These are phyloP conservation scores for Fusarium nurragi DNA, from an alignment of 2,329 filamentous ascomycete genomes.

Conservation along the genomic window DNA sequence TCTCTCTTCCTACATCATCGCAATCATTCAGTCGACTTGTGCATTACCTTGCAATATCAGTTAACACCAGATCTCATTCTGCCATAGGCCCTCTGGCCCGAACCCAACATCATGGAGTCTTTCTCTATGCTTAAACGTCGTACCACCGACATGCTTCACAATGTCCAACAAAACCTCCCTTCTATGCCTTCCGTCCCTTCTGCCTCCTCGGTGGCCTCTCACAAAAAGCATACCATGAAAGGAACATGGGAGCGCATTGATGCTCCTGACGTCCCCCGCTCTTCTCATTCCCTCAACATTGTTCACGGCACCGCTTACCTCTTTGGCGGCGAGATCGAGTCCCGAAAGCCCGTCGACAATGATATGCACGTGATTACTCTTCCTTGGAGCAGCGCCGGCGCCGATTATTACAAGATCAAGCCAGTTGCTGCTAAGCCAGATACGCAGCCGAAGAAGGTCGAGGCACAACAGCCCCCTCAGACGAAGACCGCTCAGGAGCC, in stretches of 20 bases:
- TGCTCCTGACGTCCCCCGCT: slow-evolving; percentile 69
- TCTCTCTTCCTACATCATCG: slow-evolving; percentile 28
- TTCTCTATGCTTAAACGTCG: slow-evolving; percentile 64
- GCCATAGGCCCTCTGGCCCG: slow-evolving; percentile 21
- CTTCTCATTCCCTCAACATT: slow-evolving; percentile 76
- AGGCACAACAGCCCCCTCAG: slow-evolving; percentile 21
- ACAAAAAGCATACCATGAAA: slow-evolving; percentile 53
- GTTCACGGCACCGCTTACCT: slow-evolving; percentile 67
- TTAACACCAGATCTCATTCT: background rate
- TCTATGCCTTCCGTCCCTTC: slow-evolving; percentile 50
- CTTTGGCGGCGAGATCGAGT: slow-evolving; percentile 78
- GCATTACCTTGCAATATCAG: background rate
- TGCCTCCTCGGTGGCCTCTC: slow-evolving; percentile 43
- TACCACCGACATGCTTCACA: slow-evolving; percentile 62
- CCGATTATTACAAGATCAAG: slow-evolving; percentile 68
- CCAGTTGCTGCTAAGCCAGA: slow-evolving; percentile 55
- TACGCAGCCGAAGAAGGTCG: slow-evolving; percentile 23
- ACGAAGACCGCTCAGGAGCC: slow-evolving; percentile 9
- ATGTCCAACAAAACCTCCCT: slow-evolving; percentile 59
- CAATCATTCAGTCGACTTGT: background rate
- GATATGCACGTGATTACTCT: slow-evolving; percentile 73
- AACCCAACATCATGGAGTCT: slow-evolving; percentile 53
- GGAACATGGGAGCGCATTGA: slow-evolving; percentile 70
- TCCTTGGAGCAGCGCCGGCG: slow-evolving; percentile 64
- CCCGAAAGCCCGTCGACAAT: slow-evolving; percentile 76